Conservation (phyloP, 768 basidiomycete species). For the Mrakia frigida region DNA sequence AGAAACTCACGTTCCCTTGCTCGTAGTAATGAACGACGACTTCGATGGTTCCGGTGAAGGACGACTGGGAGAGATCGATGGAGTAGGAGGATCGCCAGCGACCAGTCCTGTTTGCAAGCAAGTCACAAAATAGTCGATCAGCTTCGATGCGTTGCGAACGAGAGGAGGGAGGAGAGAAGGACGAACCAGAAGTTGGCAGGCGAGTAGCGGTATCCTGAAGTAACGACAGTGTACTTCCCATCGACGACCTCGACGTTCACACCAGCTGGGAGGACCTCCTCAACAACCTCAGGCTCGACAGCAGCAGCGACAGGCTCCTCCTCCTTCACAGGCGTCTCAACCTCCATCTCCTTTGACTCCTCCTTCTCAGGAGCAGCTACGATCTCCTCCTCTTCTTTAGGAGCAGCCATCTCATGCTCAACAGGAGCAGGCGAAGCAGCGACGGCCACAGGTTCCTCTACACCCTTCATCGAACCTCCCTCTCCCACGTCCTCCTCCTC, state of each 20-base stretch:
- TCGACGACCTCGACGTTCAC: constrained; percentile 7
- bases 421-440: background rate
- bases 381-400: background rate
- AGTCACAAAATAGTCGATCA: background rate
- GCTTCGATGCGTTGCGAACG: background rate
- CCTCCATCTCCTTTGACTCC: background rate
- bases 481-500: background rate
- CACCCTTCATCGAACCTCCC: background rate
- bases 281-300: constrained; percentile 1
- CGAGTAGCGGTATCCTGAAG: constrained; percentile 96
- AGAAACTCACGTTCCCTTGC: constrained; percentile 74
- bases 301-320: background rate
- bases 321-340: background rate
- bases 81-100: constrained; percentile 86
- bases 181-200: constrained; percentile 82
- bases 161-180: background rate
- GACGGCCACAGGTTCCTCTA: background rate
- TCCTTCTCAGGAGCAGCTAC: background rate
- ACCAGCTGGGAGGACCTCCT: background rate
- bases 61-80: constrained; percentile 61
- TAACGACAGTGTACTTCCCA: constrained; percentile 59
- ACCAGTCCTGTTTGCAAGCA: constrained; percentile 63
- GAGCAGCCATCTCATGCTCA: background rate
- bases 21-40: constrained; percentile 96
- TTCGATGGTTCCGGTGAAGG: constrained; percentile 65